Percentiles rank a stretch among this genome's conserved stretches.
Evolutionary conservation across 192 early-diverging fungal genomes (phyloP).

Genomic region (Geosiphon pyriformis): DNA sequence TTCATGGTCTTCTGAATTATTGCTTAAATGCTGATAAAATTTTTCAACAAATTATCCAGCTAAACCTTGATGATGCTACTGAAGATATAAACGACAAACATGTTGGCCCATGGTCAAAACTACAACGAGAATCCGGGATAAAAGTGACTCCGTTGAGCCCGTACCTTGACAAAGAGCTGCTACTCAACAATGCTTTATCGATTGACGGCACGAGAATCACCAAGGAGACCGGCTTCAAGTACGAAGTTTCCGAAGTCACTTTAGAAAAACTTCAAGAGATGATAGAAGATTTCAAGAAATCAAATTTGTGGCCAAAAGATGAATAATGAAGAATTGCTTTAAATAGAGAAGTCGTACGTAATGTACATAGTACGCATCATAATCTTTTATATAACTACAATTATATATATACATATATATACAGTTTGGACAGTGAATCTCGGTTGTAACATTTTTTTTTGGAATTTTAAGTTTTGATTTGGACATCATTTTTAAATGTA

Average conservation of each 20-base stretch:
- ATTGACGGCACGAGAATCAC: conserved; percentile 84
- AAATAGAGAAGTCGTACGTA: too few species aligned
- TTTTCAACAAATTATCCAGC: too few species aligned
- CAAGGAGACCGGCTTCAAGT: conserved; percentile 59
- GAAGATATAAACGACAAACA: conserved; percentile 95
- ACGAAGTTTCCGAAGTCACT: conserved; percentile 63
- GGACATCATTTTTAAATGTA: too few species aligned
- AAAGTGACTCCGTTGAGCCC: conserved; percentile 84
- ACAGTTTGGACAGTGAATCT: too few species aligned
- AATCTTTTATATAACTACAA: too few species aligned
- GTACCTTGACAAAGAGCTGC: conserved; percentile 88
- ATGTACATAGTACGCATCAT: too few species aligned
- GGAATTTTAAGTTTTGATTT: too few species aligned
- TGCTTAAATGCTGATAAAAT: too few species aligned
- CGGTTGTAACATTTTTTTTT: too few species aligned
- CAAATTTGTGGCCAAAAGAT: conserved; percentile 73
- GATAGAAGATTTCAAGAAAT: conserved; percentile 73
- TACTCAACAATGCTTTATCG: conserved; percentile 77
- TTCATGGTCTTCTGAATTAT: too few species aligned
- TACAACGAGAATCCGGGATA: conserved; percentile 66
- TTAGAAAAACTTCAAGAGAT: conserved; percentile 62
- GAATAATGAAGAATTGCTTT: too few species aligned
- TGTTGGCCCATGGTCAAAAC: conserved; percentile 85
- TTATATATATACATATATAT: too few species aligned
- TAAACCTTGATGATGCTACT: conserved; percentile 78